phyloP scores from a whole-genome alignment of 352 stramenopile genomes.

The Pythium guiyangense region DNA sequence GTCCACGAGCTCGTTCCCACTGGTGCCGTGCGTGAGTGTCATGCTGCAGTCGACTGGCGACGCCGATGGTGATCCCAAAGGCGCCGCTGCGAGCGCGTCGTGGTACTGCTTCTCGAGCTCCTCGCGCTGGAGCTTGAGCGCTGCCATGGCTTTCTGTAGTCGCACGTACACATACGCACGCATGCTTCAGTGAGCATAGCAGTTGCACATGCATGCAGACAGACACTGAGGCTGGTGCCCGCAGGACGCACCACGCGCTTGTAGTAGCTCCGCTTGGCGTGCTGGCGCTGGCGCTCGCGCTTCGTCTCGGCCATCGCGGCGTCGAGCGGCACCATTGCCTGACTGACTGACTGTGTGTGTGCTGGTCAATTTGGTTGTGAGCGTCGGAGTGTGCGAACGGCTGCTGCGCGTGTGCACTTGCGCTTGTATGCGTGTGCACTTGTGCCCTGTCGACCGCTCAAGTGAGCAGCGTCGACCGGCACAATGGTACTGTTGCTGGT shows the following conservation, averaged over 20 bases:
- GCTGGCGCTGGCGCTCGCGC: constrained; percentile 24
- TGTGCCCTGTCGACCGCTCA: too few relatives aligned
- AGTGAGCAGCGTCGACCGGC: too few relatives aligned
- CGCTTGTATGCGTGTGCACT: too few relatives aligned
- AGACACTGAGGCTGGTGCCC: too few relatives aligned
- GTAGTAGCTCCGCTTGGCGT: constrained; percentile 75
- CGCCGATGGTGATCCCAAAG: constrained; percentile 8
- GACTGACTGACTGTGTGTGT: neutral
- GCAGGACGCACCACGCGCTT: constrained; percentile 50
- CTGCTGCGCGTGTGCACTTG: too few relatives aligned
- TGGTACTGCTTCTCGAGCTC: constrained; percentile 36
- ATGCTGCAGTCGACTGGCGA: neutral
- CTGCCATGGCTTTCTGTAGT: constrained; percentile 43
- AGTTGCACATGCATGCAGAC: neutral
- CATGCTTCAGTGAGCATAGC: too few relatives aligned
- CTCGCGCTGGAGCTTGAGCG: constrained; percentile 39
- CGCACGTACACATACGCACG: neutral
- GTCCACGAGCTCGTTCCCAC: constrained; percentile 3
- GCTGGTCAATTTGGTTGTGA: neutral
- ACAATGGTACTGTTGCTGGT: too few relatives aligned
- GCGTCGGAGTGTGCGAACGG: too few relatives aligned
- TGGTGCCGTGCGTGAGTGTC: neutral
- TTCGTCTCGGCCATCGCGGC: neutral
- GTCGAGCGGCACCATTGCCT: constrained; percentile 27
- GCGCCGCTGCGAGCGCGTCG: constrained; percentile 21